Evolutionary conservation across 352 stramenopile genomes (phyloP).

Genomic region (Phytophthora pistaciae): DNA sequence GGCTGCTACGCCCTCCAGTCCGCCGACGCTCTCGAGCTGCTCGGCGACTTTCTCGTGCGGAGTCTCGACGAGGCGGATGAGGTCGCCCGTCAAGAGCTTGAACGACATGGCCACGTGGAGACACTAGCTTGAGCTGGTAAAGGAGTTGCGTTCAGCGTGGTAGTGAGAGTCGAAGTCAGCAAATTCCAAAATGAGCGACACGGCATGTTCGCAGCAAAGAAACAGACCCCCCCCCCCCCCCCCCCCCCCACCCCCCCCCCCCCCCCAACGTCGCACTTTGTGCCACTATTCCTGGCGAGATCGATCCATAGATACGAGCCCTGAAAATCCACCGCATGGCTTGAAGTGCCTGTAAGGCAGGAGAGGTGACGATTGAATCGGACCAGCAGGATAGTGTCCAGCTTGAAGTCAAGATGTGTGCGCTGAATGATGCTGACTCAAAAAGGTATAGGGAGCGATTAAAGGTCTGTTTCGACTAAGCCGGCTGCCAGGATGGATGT

Average conservation of each 20-base stretch:
- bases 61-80: constrained; percentile 19
- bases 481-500: background rate
- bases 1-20: constrained; percentile 43
- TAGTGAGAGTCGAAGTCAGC: background rate
- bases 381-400: background rate
- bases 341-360: background rate
- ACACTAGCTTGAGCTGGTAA: background rate
- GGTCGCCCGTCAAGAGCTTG: constrained; percentile 15
- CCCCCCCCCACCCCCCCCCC: background rate
- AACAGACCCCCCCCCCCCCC: background rate
- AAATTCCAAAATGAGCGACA: constrained; percentile 9
- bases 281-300: constrained; percentile 8
- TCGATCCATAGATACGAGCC: constrained; percentile 2
- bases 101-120: constrained; percentile 1
- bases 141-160: no score
- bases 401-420: background rate
- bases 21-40: constrained; percentile 28
- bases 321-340: constrained; percentile 3
- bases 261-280: background rate
- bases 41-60: constrained; percentile 9
- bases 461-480: constrained; percentile 3
- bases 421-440: constrained; percentile 7
- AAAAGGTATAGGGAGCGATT: constrained; percentile 1
- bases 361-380: constrained; percentile 38
- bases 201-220: background rate